These are phyloP conservation scores for Solanum etuberosum DNA, from an alignment of 257 asterid species.

Conservation along the genomic window DNA sequence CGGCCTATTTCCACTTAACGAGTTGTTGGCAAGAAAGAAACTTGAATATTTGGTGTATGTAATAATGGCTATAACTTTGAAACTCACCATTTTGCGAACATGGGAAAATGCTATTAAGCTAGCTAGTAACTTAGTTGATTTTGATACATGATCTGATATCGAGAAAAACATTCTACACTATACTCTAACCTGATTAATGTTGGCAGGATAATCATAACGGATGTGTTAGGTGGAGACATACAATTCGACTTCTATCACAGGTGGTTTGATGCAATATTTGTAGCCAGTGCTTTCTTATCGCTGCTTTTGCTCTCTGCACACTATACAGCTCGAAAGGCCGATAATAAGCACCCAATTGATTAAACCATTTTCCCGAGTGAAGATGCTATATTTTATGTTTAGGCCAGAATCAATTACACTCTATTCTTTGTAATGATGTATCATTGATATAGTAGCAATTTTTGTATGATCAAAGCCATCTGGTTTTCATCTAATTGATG, in stretches of 20 bases:
- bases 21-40: not conserved
- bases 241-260: constrained; percentile 95
- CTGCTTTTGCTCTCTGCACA: constrained; percentile 89
- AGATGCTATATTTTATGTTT: not conserved
- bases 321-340: constrained; percentile 85
- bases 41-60: not conserved
- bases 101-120: not conserved
- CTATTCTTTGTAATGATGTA: not conserved
- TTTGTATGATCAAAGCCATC: not conserved
- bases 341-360: constrained; percentile 83
- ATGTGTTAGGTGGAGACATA: constrained; percentile 89
- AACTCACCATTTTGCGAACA: not conserved
- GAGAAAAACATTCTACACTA: not conserved
- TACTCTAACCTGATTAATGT: not conserved
- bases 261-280: constrained; percentile 95
- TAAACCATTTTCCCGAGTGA: constrained; percentile 5
- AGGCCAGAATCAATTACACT: not conserved
- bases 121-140: not conserved
- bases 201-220: constrained; percentile 86
- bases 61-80: not conserved
- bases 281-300: constrained; percentile 91
- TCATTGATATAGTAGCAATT: not conserved
- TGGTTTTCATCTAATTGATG: not conserved
- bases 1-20: not conserved
- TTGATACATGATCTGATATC: not conserved